Evolutionary conservation across 2,329 filamentous ascomycete genomes (phyloP), one percentile per base, ranked within the genome.

Genomic region (Chaetomiaceae sp.): DNA sequence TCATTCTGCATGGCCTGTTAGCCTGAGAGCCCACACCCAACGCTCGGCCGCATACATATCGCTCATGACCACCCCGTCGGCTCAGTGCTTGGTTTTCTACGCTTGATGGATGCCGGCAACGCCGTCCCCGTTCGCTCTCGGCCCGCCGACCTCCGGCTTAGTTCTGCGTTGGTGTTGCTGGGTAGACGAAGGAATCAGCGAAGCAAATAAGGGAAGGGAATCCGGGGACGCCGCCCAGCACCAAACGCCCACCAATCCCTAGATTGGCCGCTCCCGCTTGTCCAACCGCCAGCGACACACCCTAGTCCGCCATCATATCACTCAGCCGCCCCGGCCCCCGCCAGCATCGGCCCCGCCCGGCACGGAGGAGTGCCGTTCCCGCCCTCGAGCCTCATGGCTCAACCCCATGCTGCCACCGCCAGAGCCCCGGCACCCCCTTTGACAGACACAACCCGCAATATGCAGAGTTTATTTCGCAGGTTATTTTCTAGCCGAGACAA

Each of bases 381-480:
- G 14, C 25, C 27, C n/a, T n/a, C 36, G 47, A 38, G 47, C 30
- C 32, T 50, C 57, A 68, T 68, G 66, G 63, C 64, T 60, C 62
- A 65, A 60, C n/a, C 49, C 21, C 48, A 51, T 18, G 48, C 54
- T 36, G 58, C 55, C 34, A 50, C 57, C 11, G 51, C 55, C 27
- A 54, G 54, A 36, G 58, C 55, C 43, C 45, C 56, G 30, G 45
- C 42, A n/a, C n/a, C n/a, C 36, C 50, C 62, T 40, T 34, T 61
- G 47, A 37, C 51, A 27, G 55, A 61, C 48, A 41, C 51, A 44
- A 58, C 49, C 33, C 46, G 46, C 29, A 58, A 58, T 21, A 53
- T 54, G 44, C 58, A 60, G 33, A 62, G 59, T 42, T 37, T 64
- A n/a, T 66, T 63, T 63, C 60, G 61, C 41, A 61, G 60, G 44